These are phyloP conservation scores for Gymnopilus junonius DNA, from an alignment of 768 basidiomycete genomes.

Conservation along the genomic window DNA sequence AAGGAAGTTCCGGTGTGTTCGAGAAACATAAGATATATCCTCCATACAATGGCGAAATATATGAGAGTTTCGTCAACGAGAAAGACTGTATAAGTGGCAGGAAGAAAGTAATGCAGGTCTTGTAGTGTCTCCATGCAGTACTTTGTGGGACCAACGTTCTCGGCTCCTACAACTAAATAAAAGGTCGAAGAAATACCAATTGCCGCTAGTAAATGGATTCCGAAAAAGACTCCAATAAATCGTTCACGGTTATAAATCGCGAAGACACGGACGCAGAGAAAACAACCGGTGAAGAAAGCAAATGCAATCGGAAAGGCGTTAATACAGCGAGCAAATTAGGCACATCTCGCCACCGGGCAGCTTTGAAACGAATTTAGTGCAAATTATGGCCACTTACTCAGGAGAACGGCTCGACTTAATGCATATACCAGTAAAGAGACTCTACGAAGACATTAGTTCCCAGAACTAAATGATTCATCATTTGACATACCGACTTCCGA, in stretches of 20 bases:
- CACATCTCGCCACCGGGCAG: conserved; percentile 7
- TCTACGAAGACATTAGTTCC: background rate
- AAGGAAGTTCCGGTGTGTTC: background rate
- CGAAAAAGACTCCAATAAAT: conserved; percentile 8
- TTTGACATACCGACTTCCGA: background rate
- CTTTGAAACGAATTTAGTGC: background rate
- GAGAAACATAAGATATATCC: conserved; percentile 11
- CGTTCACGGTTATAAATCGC: conserved; percentile 10
- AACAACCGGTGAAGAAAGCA: conserved; percentile 2
- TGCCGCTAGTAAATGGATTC: conserved; percentile 2
- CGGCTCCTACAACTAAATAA: conserved; percentile 5
- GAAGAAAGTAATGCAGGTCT: conserved; percentile 3
- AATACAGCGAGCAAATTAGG: background rate
- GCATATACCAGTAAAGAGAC: background rate
- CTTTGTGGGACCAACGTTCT: background rate
- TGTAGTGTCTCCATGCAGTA: conserved; percentile 11
- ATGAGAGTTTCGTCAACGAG: conserved; percentile 6
- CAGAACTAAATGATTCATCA: background rate
- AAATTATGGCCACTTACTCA: conserved; percentile 5
- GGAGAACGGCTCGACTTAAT: conserved; percentile 5
- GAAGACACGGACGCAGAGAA: conserved; percentile 14
- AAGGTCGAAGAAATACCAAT: conserved; percentile 9
- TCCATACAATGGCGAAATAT: conserved; percentile 12
- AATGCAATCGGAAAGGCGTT: conserved; percentile 7
- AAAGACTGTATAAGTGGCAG: conserved; percentile 1